Evolutionary conservation across 805 yeast species (phyloP), one percentile per base, ranked within the genome.

Genomic region (Starmera amethionina): DNA sequence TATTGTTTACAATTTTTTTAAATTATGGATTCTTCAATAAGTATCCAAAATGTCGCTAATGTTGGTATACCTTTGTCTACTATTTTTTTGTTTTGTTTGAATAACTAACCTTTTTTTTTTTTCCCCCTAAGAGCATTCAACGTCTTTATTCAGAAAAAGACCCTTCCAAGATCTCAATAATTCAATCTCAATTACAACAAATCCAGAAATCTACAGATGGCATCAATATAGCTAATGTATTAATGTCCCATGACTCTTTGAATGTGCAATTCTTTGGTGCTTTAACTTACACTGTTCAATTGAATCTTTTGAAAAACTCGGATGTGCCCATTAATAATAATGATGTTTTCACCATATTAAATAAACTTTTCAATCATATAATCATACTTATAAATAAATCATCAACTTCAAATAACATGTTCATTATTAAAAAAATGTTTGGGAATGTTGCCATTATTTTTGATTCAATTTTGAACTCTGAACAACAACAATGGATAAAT

Each of bases 191-290:
- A 35, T 67, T 86, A 8, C 90, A 82, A 48, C 48, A 44, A 4
- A 51, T 77, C 6, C 95, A 86, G 54, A 68, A 64, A 48, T 72
- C 80, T 0, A 57, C 62, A 0, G 51, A 68, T 37, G 90, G 86
- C 2, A 68, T 77, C 62, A 46, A 48, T 3, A 52, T 86, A 19
- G 95, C 89, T 0, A 66, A 70, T 30, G 48, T 59, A 32, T 63
- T 86, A 16, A 60, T 86, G 8, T 45, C 58, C 3, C 55, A 59
- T 31, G 40, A 54, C 4, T 67, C 73, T 1, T 48, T 62, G 35
- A 73, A 72, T 42, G 73, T 79, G 45, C 75, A 77, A 51, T 86
- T 81, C 55, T 80, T 86, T 51, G 96, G 95, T 0, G 95, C 94
- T 0, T 67, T 83, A 42, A 86, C 95, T 0, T 77, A 75, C 43